A percentile compares a stretch with the other conserved stretches of the same genome.
These are phyloP conservation scores for Endothia cerciana DNA, from an alignment of 2,329 filamentous ascomycete species.

Conservation along the genomic window DNA sequence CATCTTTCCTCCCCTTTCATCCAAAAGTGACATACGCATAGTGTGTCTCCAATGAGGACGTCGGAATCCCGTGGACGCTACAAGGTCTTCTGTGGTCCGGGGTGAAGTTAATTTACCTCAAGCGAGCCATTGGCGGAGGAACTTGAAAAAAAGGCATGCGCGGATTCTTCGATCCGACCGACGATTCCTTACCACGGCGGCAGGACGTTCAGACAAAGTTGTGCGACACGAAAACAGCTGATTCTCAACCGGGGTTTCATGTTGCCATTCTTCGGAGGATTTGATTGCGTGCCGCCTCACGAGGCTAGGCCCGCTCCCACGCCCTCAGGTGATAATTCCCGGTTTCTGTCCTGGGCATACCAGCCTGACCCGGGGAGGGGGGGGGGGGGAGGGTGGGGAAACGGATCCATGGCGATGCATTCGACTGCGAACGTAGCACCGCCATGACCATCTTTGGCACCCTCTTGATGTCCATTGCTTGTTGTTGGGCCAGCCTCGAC, in stretches of 20 bases:
- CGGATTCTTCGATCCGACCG: neutral
- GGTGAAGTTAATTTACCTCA: neutral
- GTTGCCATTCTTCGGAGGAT: slow-evolving; percentile 12
- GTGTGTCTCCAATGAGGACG: neutral
- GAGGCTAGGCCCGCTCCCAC: slow-evolving; percentile 14
- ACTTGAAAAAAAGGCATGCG: neutral
- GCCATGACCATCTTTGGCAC: neutral
- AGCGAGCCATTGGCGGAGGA: slow-evolving; percentile 20
- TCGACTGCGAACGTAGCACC: neutral
- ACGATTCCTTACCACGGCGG: neutral
- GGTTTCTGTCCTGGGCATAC: neutral
- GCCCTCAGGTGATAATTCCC: neutral
- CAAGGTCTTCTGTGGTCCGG: neutral
- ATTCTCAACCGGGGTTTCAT: neutral
- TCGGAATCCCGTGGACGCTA: neutral
- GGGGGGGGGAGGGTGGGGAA: no score
- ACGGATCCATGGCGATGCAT: neutral
- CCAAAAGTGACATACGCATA: neutral
- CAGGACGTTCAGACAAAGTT: neutral
- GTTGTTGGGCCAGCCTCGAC: neutral
- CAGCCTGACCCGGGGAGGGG: no score
- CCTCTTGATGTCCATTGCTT: neutral
- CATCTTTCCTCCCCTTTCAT: neutral
- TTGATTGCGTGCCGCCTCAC: slow-evolving; percentile 18
- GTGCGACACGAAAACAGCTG: neutral